These are phyloP conservation scores for Haplosporangium gracile DNA, from an alignment of 192 early-diverging fungal genomes.

Conservation along the genomic window DNA sequence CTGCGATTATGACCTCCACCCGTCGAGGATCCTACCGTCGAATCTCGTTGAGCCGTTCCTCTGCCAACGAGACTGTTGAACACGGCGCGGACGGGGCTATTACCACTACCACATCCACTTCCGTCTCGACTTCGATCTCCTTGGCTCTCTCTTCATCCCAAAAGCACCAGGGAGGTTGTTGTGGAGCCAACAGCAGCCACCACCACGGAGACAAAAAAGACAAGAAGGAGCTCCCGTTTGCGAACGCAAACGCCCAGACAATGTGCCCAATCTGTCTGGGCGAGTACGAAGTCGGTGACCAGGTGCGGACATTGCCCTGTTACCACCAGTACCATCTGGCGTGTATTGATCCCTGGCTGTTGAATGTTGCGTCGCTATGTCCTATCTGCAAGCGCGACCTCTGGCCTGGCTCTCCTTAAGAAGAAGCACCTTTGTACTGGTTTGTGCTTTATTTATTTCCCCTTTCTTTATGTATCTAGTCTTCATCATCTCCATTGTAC, in stretches of 20 bases:
- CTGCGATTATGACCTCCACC: conserved; percentile 19
- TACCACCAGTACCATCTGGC: conserved; percentile 66
- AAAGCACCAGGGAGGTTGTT: not conserved
- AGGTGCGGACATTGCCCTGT: conserved; percentile 64
- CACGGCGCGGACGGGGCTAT: not conserved
- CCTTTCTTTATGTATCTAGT: no score
- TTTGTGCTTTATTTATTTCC: no score
- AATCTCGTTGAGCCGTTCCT: conserved; percentile 2
- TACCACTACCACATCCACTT: not conserved
- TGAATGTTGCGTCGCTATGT: conserved; percentile 61
- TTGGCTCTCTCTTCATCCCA: not conserved
- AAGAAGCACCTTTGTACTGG: not conserved
- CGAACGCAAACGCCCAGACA: conserved; percentile 51
- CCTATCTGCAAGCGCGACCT: conserved; percentile 67
- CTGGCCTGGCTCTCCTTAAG: conserved; percentile 10
- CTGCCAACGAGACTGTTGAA: not conserved
- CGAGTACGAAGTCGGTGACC: conserved; percentile 62
- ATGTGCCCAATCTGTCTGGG: conserved; percentile 66
- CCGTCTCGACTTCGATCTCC: conserved; percentile 1
- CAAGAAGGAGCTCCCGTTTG: conserved; percentile 32
- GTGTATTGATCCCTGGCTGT: conserved; percentile 68
- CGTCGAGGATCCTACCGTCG: conserved; percentile 27
- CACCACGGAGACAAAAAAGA: conserved; percentile 1
- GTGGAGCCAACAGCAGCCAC: not conserved
- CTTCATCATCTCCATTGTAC: no score